Conservation (phyloP, 2,329 filamentous ascomycete genomes). For the Alternaria conjuncta region DNA sequence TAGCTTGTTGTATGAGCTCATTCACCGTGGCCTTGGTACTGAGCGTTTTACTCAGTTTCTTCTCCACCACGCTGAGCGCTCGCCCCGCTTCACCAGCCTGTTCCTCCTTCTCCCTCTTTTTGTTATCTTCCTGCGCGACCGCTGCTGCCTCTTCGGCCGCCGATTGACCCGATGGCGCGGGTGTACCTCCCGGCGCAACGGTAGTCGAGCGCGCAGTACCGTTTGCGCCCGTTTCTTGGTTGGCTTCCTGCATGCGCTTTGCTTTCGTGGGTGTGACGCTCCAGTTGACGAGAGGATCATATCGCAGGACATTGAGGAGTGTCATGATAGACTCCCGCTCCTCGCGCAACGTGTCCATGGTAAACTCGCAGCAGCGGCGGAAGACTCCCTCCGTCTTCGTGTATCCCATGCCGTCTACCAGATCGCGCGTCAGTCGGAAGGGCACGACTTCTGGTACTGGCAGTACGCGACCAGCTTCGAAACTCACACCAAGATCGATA, state of each 20-base stretch:
- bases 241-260: constrained; percentile 70
- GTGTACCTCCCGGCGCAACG: constrained; percentile 36
- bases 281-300: constrained; percentile 97
- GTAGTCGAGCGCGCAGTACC: constrained; percentile 39
- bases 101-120: constrained; percentile 55
- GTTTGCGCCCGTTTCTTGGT: constrained; percentile 57
- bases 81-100: constrained; percentile 84
- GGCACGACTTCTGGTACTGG: constrained; percentile 95
- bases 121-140: constrained; percentile 37
- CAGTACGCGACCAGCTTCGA: constrained; percentile 94
- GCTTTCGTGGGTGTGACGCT: constrained; percentile 76
- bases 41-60: constrained; percentile 92
- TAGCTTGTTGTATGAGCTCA: constrained; percentile 94
- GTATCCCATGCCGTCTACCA: constrained; percentile 96
- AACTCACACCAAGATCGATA: constrained; percentile 95
- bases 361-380: constrained; percentile 97
- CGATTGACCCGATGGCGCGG: constrained; percentile 31
- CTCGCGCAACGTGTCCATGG: constrained; percentile 89
- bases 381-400: constrained; percentile 96
- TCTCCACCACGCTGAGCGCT: constrained; percentile 89
- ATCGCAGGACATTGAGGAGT: constrained; percentile 94
- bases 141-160: constrained; percentile 32
- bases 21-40: constrained; percentile 96
- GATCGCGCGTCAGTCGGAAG: constrained; percentile 90
- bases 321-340: constrained; percentile 99